phyloP scores from a whole-genome alignment of 1,284 basidiomycete species.

The Uromyces viciae-fabae region DNA sequence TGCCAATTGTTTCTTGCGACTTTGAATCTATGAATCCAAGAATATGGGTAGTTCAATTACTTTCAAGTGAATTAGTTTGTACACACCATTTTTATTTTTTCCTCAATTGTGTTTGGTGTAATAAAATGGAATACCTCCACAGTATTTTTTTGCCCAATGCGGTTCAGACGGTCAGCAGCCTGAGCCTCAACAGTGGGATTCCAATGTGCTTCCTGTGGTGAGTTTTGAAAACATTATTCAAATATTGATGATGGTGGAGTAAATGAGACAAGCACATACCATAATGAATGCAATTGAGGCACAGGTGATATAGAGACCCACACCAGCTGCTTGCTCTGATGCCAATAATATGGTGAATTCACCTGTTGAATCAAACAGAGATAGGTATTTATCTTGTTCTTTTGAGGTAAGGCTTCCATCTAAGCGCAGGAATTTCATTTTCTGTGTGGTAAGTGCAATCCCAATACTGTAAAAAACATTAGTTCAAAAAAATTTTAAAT shows the following conservation, averaged over 20 bases:
- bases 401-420: background rate
- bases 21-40: too few relatives aligned
- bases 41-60: too few relatives aligned
- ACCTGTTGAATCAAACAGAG: too few relatives aligned
- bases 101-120: constrained; percentile 16
- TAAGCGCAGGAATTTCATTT: background rate
- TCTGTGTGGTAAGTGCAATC: background rate
- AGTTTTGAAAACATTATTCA: background rate
- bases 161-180: constrained; percentile 54
- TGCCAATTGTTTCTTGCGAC: too few relatives aligned
- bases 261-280: background rate
- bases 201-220: constrained; percentile 53
- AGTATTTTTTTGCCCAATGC: constrained; percentile 51
- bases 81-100: background rate
- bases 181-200: constrained; percentile 53
- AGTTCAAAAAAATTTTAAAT: background rate
- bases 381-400: background rate
- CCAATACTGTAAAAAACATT: background rate
- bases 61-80: too few relatives aligned
- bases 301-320: constrained; percentile 2
- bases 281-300: constrained; percentile 15
- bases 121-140: constrained; percentile 19
- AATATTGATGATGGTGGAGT: background rate
- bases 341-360: too few relatives aligned
- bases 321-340: background rate